Base-by-base conservation (phyloP, 305 asterid genomes). In the Andrographis paniculata region DNA sequence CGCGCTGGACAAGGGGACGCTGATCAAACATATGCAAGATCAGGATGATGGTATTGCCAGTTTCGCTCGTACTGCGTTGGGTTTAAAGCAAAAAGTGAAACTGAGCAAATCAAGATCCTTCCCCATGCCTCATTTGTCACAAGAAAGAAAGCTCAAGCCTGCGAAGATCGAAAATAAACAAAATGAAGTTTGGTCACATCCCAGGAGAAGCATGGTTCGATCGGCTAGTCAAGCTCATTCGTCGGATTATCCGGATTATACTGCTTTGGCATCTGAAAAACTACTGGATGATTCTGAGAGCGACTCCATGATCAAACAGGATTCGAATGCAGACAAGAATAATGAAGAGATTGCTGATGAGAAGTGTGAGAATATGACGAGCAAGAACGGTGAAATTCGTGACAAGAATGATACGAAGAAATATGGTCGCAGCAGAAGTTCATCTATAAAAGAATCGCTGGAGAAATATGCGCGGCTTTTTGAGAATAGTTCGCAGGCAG, bases 51-150 rank as follows among this genome's bases (percentile, higher is more conserved):
- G 62, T 27, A 13, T 59, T 14, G 53, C 50, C 54, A 59, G 50
- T 19, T 60, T 70, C 70, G 53, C 80, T 1, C 57, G 49, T 14
- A 24, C 49, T 20, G 51, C 60, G 27, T 58, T 64, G 49, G 64
- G 68, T 27, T 55, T 61, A 42, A 62, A 55, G 14, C 17, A 22
- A 9, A 55, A 50, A 12, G 43, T 66, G 39, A 74, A 50, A 17
- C 56, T 79, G 1, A 56, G 61, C 53, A 77, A 73, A 52, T 82
- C 94, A 4, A 77, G 79, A 56, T 76, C 94, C 17, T 85, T 69
- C 41, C 95, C 95, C 0, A 56, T 40, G 23, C 59, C 66, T 52
- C 58, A 63, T 22, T 21, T 53, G 42, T 45, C 71, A 3, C 60
- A 12, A 19, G 45, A 61, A 30, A 54, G 56, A 55, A 72, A 58